phyloP scores from a whole-genome alignment of 1,139 yeast species.

The Diutina pseudorugosa region DNA sequence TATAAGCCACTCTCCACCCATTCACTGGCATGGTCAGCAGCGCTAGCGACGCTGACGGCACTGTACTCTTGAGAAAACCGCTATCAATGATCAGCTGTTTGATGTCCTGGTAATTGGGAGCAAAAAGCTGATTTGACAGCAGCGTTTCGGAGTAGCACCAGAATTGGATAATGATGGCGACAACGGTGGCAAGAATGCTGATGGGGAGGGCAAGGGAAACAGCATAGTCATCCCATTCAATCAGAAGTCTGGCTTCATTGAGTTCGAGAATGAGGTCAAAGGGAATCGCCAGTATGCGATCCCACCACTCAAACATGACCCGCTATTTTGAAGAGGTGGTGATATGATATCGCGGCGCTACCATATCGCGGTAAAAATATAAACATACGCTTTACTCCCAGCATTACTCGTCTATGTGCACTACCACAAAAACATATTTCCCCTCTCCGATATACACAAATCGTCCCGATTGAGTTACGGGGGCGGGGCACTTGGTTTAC shows the following conservation, averaged over 20 bases:
- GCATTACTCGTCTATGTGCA: too few relatives aligned
- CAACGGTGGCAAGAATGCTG: background rate
- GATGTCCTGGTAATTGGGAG: constrained; percentile 2
- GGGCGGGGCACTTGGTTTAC: background rate
- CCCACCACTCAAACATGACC: background rate
- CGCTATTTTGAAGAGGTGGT: background rate
- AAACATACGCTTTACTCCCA: background rate
- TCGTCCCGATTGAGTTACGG: background rate
- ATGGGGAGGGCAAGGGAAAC: background rate
- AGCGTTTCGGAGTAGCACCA: background rate
- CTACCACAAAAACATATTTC: too few relatives aligned
- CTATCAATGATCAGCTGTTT: background rate
- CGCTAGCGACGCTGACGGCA: background rate
- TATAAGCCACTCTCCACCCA: background rate
- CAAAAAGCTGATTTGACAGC: background rate
- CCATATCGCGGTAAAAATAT: background rate
- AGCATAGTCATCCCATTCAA: constrained; percentile 1
- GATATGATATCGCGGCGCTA: background rate
- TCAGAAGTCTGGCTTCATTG: constrained; percentile 1
- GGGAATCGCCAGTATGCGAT: background rate
- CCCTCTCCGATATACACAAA: too few relatives aligned
- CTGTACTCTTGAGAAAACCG: background rate
- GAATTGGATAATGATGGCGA: background rate
- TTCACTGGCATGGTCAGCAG: background rate
- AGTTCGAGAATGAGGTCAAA: background rate